A percentile compares a stretch with the other conserved stretches of the same genome.
These are phyloP conservation scores for Colletotrichum plurivorum DNA, from an alignment of 2,329 filamentous ascomycete species.

Conservation along the genomic window DNA sequence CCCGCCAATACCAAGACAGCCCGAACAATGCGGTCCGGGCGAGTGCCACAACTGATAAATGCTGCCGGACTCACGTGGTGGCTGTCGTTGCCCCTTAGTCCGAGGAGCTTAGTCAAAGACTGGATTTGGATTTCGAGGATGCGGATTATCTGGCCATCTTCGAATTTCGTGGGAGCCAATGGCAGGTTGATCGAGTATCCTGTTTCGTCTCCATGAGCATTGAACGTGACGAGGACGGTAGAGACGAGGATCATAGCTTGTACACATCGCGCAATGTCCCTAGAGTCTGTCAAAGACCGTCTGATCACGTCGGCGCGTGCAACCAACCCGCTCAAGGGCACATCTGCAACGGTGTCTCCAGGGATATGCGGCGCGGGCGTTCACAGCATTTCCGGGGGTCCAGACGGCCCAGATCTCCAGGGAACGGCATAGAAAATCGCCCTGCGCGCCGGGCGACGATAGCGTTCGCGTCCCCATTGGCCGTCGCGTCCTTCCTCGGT, in stretches of 20 bases:
- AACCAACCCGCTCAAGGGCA: not conserved
- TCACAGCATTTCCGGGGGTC: constrained; percentile 18
- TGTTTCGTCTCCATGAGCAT: not conserved
- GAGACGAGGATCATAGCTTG: not conserved
- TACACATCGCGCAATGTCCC: not conserved
- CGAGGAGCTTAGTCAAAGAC: not conserved
- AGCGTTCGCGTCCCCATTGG: constrained; percentile 19
- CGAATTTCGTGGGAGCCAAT: too few relatives aligned
- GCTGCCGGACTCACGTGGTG: not conserved
- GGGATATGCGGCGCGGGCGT: constrained; percentile 7
- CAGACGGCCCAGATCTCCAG: constrained; percentile 29
- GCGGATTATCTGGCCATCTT: too few relatives aligned
- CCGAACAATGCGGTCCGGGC: not conserved
- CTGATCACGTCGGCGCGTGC: constrained; percentile 12
- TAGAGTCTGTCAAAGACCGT: not conserved
- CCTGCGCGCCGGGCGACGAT: constrained; percentile 6
- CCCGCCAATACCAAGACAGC: too few relatives aligned
- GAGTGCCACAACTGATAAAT: not conserved
- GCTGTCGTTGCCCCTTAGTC: not conserved
- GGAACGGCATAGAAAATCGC: constrained; percentile 15
- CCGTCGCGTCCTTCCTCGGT: not conserved
- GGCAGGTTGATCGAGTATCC: not conserved
- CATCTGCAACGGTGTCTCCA: constrained; percentile 3
- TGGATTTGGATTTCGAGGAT: not conserved
- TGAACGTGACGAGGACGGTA: not conserved